These are phyloP conservation scores for Pseudonitzschia multiseries DNA, from an alignment of 108 stramenopile genomes.

Conservation along the genomic window DNA sequence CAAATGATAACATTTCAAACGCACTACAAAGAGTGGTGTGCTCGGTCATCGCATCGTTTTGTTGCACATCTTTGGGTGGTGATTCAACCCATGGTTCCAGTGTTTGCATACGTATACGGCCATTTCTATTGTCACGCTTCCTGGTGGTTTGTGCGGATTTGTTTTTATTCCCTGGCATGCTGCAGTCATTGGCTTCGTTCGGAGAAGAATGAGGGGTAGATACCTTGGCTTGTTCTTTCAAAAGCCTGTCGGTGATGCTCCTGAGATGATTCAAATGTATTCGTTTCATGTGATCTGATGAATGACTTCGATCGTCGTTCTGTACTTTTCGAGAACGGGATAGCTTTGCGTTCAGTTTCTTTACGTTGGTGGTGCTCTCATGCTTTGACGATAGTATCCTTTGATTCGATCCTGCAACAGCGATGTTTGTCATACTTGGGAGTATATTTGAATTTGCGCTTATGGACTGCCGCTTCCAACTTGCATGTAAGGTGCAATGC, in stretches of 20 bases:
- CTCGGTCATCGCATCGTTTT: conserved; percentile 9
- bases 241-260: neutral
- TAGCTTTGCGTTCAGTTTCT: neutral
- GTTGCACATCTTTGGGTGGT: neutral
- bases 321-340: neutral
- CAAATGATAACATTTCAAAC: conserved; percentile 12
- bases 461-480: no score
- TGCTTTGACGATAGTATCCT: neutral
- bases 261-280: neutral
- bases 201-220: neutral
- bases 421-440: neutral
- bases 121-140: neutral
- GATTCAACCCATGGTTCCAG: conserved; percentile 14
- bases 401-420: neutral
- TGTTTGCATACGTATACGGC: neutral
- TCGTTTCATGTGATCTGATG: neutral
- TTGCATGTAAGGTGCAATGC: no score
- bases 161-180: neutral
- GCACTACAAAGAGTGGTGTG: conserved; percentile 8
- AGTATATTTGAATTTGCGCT: neutral
- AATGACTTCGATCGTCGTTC: neutral
- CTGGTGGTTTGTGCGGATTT: neutral
- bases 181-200: neutral
- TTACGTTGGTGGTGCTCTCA: neutral
- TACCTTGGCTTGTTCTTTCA: neutral